A percentile compares a stretch with the other conserved stretches of the same genome.
Conservation (phyloP, 371 early-diverging fungal genomes). For the Dichotomocladium elegans region DNA sequence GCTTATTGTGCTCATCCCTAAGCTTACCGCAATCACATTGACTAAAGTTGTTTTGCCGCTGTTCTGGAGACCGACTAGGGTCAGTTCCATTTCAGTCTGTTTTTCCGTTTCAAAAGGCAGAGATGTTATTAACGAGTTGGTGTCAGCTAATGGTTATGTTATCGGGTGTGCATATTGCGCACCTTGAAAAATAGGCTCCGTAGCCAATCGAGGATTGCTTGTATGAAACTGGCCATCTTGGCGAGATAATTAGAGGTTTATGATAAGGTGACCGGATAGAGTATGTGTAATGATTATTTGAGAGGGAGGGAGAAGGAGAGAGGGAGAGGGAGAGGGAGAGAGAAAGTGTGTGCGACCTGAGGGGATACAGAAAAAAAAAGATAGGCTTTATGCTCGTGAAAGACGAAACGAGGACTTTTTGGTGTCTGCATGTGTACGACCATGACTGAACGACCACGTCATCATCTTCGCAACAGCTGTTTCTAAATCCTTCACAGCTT, state of each 20-base stretch:
- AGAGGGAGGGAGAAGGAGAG: background rate
- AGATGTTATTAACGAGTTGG: too few relatives aligned
- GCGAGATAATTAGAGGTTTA: background rate
- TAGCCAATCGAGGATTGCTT: constrained; percentile 87
- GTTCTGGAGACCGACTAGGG: constrained; percentile 96
- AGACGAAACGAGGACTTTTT: too few relatives aligned
- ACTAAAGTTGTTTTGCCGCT: constrained; percentile 98
- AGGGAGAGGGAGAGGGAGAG: background rate
- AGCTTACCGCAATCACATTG: constrained; percentile 92
- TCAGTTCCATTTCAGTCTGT: constrained; percentile 96
- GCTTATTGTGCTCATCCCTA: too few relatives aligned
- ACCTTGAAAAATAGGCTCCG: constrained; percentile 89
- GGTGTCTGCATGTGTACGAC: too few relatives aligned
- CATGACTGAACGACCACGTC: too few relatives aligned
- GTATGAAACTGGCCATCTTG: constrained; percentile 64
- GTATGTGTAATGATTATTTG: background rate
- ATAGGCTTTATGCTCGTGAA: too few relatives aligned
- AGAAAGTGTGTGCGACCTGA: too few relatives aligned
- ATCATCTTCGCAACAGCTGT: too few relatives aligned
- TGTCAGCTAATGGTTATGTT: background rate
- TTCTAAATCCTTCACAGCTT: too few relatives aligned
- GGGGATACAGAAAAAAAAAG: background rate
- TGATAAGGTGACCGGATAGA: background rate
- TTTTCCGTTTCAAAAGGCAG: too few relatives aligned
- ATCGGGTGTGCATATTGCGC: background rate